A percentile compares a stretch with the other conserved stretches of the same genome.
Evolutionary conservation across 1,284 basidiomycete species (phyloP).

Genomic region (Cryptococcus maquisensis): DNA sequence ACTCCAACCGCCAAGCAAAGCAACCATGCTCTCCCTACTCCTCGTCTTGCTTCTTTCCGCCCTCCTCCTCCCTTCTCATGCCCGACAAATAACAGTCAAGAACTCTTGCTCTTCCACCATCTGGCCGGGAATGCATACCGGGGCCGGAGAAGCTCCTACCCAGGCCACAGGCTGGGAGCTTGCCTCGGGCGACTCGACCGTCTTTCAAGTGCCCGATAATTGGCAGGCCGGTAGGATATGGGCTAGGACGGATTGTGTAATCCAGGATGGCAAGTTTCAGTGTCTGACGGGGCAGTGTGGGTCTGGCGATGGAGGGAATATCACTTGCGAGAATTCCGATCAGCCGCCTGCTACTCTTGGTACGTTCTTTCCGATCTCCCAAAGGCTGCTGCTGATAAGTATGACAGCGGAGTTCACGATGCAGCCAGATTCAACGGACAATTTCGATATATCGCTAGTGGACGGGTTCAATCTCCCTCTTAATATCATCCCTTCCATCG

Average conservation of each 20-base stretch:
- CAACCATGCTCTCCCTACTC: slow-evolving; percentile 1
- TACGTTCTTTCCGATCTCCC: slow-evolving; percentile 2
- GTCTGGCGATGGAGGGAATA: slow-evolving; percentile 10
- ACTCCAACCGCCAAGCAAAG: neutral
- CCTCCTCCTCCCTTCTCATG: neutral
- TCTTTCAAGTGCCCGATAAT: slow-evolving; percentile 21
- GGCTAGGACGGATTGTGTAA: slow-evolving; percentile 29
- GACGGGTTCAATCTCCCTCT: slow-evolving; percentile 38
- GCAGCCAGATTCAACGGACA: slow-evolving; percentile 11
- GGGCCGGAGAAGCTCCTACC: slow-evolving; percentile 6
- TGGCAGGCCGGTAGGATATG: slow-evolving; percentile 29
- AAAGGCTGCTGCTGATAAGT: neutral
- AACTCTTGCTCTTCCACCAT: slow-evolving; percentile 26
- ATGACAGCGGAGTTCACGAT: slow-evolving; percentile 31
- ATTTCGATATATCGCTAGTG: slow-evolving; percentile 34
- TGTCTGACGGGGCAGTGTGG: slow-evolving; percentile 29
- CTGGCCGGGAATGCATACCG: slow-evolving; percentile 27
- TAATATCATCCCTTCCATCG: slow-evolving; percentile 18
- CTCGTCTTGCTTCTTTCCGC: slow-evolving; percentile 4
- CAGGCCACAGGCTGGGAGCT: slow-evolving; percentile 31
- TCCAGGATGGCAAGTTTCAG: slow-evolving; percentile 16
- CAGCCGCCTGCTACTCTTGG: slow-evolving; percentile 13
- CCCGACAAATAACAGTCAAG: slow-evolving; percentile 24
- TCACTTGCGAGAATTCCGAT: slow-evolving; percentile 15
- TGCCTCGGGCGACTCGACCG: slow-evolving; percentile 2